A percentile compares a stretch with the other conserved stretches of the same genome.
These are phyloP conservation scores for Daldinia caldariorum DNA, from an alignment of 495 filamentous ascomycete species.

Conservation along the genomic window DNA sequence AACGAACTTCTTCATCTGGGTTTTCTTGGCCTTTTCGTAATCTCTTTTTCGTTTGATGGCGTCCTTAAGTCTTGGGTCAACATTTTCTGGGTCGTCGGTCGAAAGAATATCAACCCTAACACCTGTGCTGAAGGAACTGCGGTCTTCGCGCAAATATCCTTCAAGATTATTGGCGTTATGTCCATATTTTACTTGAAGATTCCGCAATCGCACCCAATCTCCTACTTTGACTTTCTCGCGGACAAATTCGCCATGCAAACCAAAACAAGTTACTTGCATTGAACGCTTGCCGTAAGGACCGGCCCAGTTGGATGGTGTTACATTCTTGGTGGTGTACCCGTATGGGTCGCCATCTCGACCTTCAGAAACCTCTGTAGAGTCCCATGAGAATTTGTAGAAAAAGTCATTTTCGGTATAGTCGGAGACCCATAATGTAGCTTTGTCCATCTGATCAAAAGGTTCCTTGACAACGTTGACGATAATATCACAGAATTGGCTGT, in stretches of 20 bases:
- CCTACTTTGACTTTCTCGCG: slow-evolving; percentile 64
- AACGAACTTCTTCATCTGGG: slow-evolving; percentile 53
- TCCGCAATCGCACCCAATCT: slow-evolving; percentile 71
- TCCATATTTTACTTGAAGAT: slow-evolving; percentile 74
- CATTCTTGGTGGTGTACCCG: slow-evolving; percentile 41
- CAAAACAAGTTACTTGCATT: slow-evolving; percentile 76
- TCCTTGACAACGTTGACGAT: slow-evolving; percentile 79
- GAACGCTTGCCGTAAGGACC: slow-evolving; percentile 82
- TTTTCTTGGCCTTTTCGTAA: slow-evolving; percentile 66
- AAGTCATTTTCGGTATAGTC: slow-evolving; percentile 81
- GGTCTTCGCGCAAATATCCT: slow-evolving; percentile 74
- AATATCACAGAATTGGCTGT: slow-evolving; percentile 70
- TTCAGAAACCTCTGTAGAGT: slow-evolving; percentile 50
- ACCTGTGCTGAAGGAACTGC: slow-evolving; percentile 55
- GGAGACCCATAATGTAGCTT: slow-evolving; percentile 75
- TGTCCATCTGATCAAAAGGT: slow-evolving; percentile 59
- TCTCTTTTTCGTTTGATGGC: slow-evolving; percentile 69
- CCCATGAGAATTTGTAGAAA: slow-evolving; percentile 68
- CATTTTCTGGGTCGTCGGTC: slow-evolving; percentile 43
- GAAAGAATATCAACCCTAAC: slow-evolving; percentile 64
- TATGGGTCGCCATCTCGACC: slow-evolving; percentile 48
- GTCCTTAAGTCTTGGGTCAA: slow-evolving; percentile 67
- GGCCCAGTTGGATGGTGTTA: slow-evolving; percentile 62
- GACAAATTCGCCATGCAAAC: slow-evolving; percentile 70
- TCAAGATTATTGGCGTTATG: slow-evolving; percentile 68